phyloP scores from a whole-genome alignment of 2,329 filamentous ascomycete species.

The Zasmidium cellare region DNA sequence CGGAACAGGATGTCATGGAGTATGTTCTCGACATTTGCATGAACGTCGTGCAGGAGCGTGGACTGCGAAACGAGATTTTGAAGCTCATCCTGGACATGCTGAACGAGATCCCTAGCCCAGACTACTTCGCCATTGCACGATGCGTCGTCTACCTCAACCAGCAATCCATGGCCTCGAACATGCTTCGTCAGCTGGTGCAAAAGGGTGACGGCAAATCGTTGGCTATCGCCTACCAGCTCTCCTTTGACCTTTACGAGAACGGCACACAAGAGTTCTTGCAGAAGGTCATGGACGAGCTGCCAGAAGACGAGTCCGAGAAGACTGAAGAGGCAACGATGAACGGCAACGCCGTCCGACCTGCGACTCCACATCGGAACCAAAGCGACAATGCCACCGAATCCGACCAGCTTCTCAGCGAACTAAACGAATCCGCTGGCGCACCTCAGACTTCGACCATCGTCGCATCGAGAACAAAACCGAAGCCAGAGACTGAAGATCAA shows the following conservation, averaged over 20 bases:
- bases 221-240: constrained; percentile 92
- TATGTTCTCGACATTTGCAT: constrained; percentile 95
- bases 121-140: constrained; percentile 97
- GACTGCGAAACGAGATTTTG: constrained; percentile 79
- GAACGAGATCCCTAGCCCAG: constrained; percentile 85
- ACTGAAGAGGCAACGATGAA: constrained; percentile 37
- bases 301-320: constrained; percentile 56
- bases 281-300: constrained; percentile 81
- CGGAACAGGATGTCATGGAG: constrained; percentile 74
- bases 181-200: constrained; percentile 78
- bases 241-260: constrained; percentile 97
- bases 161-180: constrained; percentile 82
- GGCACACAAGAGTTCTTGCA: constrained; percentile 94
- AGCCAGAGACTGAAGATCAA: constrained; percentile 50
- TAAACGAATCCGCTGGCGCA: constrained; percentile 54
- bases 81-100: constrained; percentile 92
- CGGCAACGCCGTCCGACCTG: constrained; percentile 37
- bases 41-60: constrained; percentile 93
- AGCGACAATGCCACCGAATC: constrained; percentile 57
- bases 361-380: constrained; percentile 30
- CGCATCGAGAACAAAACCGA: constrained; percentile 44
- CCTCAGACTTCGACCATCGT: constrained; percentile 55
- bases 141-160: constrained; percentile 96
- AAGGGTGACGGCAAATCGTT: constrained; percentile 76
- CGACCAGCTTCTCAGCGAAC: constrained; percentile 58